Percentiles rank a stretch among this genome's conserved stretches.
These are phyloP conservation scores for Sporobolomyces pararoseus DNA, from an alignment of 768 basidiomycete genomes.

Conservation along the genomic window DNA sequence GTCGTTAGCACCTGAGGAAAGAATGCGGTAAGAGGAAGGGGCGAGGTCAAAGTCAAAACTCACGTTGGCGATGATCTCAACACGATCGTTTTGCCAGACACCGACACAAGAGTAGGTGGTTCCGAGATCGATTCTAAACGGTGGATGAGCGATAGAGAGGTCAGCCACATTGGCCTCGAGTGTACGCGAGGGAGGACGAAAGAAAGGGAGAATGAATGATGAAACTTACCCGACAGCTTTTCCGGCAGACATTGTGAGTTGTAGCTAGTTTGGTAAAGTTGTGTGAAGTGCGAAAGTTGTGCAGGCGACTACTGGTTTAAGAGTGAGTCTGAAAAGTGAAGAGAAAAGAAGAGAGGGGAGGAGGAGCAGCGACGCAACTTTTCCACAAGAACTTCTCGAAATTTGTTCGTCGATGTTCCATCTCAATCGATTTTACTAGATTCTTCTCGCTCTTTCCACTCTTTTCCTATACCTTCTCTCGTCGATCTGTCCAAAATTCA, in stretches of 20 bases:
- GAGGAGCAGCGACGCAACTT: background rate
- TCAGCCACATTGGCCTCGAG: too few species aligned
- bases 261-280: constrained; percentile 2
- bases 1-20: background rate
- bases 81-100: constrained; percentile 52
- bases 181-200: too few species aligned
- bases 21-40: background rate
- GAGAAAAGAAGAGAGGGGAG: constrained; percentile 11
- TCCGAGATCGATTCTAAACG: constrained; percentile 44
- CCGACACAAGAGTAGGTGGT: constrained; percentile 55
- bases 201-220: background rate
- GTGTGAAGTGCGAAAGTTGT: background rate
- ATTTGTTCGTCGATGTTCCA: background rate
- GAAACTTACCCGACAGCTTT: constrained; percentile 38
- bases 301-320: constrained; percentile 1
- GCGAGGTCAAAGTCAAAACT: too few species aligned
- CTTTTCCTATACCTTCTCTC: too few species aligned
- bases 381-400: background rate
- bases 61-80: constrained; percentile 52
- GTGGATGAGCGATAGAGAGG: background rate
- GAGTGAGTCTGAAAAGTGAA: constrained; percentile 14
- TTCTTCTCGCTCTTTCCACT: too few species aligned
- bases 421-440: too few species aligned
- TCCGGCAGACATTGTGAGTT: constrained; percentile 19
- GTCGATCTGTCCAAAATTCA: too few species aligned